Conservation (phyloP, 352 stramenopile species). For the Hyaloperonospora brassicae region DNA sequence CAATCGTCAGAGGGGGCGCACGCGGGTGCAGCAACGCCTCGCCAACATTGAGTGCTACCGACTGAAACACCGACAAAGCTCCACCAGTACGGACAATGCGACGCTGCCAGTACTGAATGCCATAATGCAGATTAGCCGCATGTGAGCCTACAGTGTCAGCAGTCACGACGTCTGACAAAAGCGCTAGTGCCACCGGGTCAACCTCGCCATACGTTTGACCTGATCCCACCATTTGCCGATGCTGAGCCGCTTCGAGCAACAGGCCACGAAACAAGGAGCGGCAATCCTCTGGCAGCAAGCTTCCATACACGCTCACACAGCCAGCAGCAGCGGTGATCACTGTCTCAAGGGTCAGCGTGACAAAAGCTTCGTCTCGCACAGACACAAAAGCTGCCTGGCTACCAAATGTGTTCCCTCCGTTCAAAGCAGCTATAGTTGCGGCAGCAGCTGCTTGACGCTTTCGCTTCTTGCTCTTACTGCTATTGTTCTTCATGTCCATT, state of each 20-base stretch:
- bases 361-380: slow-evolving; percentile 34
- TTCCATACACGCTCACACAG: slow-evolving; percentile 54
- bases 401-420: slow-evolving; percentile 12
- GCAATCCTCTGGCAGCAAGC: slow-evolving; percentile 37
- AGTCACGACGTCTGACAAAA: slow-evolving; percentile 50
- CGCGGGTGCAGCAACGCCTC: slow-evolving; percentile 70
- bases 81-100: slow-evolving; percentile 14
- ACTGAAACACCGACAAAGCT: slow-evolving; percentile 29
- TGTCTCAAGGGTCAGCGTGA: slow-evolving; percentile 39
- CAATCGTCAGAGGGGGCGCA: slow-evolving; percentile 56
- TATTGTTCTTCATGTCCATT: slow-evolving; percentile 16
- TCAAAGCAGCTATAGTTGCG: slow-evolving; percentile 32
- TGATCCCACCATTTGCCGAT: slow-evolving; percentile 12
- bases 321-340: slow-evolving; percentile 44
- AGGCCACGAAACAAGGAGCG: slow-evolving; percentile 44
- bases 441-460: slow-evolving; percentile 62
- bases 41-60: slow-evolving; percentile 50
- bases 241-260: slow-evolving; percentile 31
- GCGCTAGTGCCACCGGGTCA: slow-evolving; percentile 38
- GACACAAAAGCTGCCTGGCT: slow-evolving; percentile 43
- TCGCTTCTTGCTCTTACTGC: slow-evolving; percentile 75
- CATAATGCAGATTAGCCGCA: slow-evolving; percentile 43
- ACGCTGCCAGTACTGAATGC: slow-evolving; percentile 50
- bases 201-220: slow-evolving; percentile 19
- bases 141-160: slow-evolving; percentile 47